Conservation (phyloP, 257 asterid species). For the Mitragyna speciosa region DNA sequence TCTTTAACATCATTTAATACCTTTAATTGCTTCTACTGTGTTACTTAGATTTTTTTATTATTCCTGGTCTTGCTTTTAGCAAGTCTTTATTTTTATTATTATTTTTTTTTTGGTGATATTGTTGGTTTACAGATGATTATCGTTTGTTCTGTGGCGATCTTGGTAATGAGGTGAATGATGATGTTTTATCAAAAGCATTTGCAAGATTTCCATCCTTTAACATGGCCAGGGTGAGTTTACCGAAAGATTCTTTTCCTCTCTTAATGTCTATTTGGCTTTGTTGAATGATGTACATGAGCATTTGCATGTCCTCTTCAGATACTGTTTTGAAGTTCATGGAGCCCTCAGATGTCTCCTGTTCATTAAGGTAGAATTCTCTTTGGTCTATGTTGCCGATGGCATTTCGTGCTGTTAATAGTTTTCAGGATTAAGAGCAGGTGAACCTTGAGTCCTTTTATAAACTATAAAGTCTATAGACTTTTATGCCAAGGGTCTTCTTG, state of each 20-base stretch:
- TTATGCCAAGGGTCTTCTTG: background rate
- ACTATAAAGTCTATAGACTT: background rate
- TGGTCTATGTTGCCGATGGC: slow-evolving; percentile 30
- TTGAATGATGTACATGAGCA: slow-evolving; percentile 49
- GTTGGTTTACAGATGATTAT: slow-evolving; percentile 61
- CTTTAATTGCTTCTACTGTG: background rate
- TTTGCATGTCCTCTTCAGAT: slow-evolving; percentile 70
- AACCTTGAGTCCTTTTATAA: slow-evolving; percentile 1
- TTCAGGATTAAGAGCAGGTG: background rate
- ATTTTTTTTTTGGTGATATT: background rate
- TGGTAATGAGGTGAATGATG: slow-evolving; percentile 99
- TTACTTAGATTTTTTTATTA: too few species aligned
- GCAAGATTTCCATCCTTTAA: slow-evolving; percentile 83
- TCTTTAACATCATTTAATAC: too few species aligned
- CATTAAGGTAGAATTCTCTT: slow-evolving; percentile 59
- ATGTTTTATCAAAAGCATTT: slow-evolving; percentile 86
- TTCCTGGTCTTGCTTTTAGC: background rate
- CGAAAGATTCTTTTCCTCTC: background rate
- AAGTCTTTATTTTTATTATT: background rate
- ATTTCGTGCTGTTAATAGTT: slow-evolving; percentile 13
- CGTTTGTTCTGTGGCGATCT: slow-evolving; percentile 95
- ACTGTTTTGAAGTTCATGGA: slow-evolving; percentile 60
- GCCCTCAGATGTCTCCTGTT: slow-evolving; percentile 55
- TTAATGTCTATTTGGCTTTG: slow-evolving; percentile 14
- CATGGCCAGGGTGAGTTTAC: slow-evolving; percentile 77